Evolutionary conservation across 192 early-diverging fungal genomes (phyloP).

Genomic region (Backusella macrospora): DNA sequence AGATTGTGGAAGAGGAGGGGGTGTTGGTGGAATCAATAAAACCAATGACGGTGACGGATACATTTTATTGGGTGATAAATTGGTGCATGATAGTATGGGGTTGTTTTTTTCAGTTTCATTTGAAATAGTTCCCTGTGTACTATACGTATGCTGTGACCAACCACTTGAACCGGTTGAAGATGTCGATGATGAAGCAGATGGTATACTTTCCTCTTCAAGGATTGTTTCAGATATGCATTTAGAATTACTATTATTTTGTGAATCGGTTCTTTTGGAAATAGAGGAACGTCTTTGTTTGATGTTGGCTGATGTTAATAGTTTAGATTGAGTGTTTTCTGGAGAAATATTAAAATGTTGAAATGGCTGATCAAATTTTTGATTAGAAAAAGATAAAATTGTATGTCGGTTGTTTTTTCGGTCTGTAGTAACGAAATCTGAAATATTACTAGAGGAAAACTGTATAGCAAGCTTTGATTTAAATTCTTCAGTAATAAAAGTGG

Average conservation of each 20-base stretch:
- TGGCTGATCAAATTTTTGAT: neutral
- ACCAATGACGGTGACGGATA: slow-evolving; percentile 27
- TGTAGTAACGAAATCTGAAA: slow-evolving; percentile 25
- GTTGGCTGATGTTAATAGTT: neutral
- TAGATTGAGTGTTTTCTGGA: neutral
- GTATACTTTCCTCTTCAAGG: neutral
- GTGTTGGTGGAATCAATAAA: neutral
- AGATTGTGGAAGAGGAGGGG: neutral
- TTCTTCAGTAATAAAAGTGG: slow-evolving; percentile 27
- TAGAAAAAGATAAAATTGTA: neutral
- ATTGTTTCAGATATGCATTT: neutral
- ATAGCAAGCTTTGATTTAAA: slow-evolving; percentile 36
- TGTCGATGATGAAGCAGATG: slow-evolving; percentile 8
- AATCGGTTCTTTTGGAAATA: neutral
- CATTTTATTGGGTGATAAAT: neutral
- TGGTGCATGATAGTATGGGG: neutral
- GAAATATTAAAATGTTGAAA: neutral
- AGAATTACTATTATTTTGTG: neutral
- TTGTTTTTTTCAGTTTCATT: neutral
- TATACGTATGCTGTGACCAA: neutral
- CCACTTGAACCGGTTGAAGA: neutral
- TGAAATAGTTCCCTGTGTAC: neutral
- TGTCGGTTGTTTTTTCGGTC: slow-evolving; percentile 9
- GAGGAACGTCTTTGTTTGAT: neutral
- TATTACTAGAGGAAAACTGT: slow-evolving; percentile 37